phyloP scores from a whole-genome alignment of 768 basidiomycete genomes.

The Mycena leptocephala region DNA sequence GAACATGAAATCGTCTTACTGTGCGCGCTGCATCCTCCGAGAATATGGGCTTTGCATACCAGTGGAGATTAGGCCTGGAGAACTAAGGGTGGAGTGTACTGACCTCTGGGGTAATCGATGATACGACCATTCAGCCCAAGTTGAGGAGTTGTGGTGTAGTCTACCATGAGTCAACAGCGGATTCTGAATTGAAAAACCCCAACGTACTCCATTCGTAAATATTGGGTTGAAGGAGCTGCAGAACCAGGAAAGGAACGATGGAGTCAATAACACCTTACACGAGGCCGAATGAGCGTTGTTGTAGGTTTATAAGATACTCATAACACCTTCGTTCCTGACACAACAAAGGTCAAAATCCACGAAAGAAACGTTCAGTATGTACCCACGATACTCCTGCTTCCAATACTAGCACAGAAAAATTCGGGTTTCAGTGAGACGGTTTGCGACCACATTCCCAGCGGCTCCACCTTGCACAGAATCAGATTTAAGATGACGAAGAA shows the following conservation, averaged over 20 bases:
- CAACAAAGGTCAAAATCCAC: too few species aligned
- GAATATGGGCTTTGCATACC: slow-evolving; percentile 28
- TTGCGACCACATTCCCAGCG: slow-evolving; percentile 25
- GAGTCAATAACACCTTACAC: too few species aligned
- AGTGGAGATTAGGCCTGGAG: not conserved
- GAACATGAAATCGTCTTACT: slow-evolving; percentile 35
- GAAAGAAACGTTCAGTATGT: too few species aligned
- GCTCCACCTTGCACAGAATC: slow-evolving; percentile 10
- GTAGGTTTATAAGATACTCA: too few species aligned
- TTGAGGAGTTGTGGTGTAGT: slow-evolving; percentile 39
- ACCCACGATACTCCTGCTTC: too few species aligned
- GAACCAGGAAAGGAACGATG: too few species aligned
- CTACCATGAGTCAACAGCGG: not conserved
- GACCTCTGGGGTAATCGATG: slow-evolving; percentile 29
- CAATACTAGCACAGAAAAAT: not conserved
- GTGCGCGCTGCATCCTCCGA: slow-evolving; percentile 49
- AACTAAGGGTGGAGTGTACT: not conserved
- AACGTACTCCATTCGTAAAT: not conserved
- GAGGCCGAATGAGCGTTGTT: too few species aligned
- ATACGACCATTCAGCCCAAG: slow-evolving; percentile 24
- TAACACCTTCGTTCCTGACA: too few species aligned
- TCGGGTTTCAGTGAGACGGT: slow-evolving; percentile 28
- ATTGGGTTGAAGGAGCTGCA: too few species aligned
- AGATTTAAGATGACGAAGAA: not conserved
- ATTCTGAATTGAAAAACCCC: not conserved